Base-by-base conservation (phyloP, 2,329 filamentous ascomycete species). In the Aspergillus tubingensis region DNA sequence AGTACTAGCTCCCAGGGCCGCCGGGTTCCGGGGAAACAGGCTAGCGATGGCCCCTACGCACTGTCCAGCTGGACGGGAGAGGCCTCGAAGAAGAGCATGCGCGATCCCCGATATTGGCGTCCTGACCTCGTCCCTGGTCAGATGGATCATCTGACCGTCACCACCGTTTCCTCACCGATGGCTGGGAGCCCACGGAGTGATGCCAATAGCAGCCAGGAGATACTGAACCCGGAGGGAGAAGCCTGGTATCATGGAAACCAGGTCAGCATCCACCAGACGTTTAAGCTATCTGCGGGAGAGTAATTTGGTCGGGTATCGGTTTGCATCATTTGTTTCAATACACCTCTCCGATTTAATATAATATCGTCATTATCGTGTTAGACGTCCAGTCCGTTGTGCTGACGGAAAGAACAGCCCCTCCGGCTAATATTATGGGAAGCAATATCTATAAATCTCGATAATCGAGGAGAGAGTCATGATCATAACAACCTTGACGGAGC, bases 241-340 rank as follows among this genome's bases (percentile, higher is more conserved):
- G 19, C 41, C 8, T 44, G 41, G 41, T 5, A 23, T 21, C n/a
- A 11, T 2, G 51, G 30, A 48, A 52, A 50, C 13, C 49, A 53
- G 11, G 59, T 61, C 11, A 50, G 23, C 25, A n/a, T 61, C 1
- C 59, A 61, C 15, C 27, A 32, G 49, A 57, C 59, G n/a, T 61
- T 61, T 43, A 27, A 25, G 23, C 36, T 32, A 27, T 36, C 47
- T 7, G 44, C 30, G 25, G 32, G 21, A 13, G 27, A 30, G 41
- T 44, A 13, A 21, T 15, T 13, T 36, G 8, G 1, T 11, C 27
- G 27, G 27, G 10, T 11, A 30, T 1, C 10, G 10, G 27, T 11
- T 11, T 11, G 3, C 27, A 10, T 30, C 0, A 2, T 10, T 30
- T 1, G 27, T 30, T 30, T 30, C 27, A 30, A 10, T 30, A 30